Evolutionary conservation across 345 rosid genomes (phyloP), one percentile per base, ranked within the genome.

Genomic region (Corchorus olitorius): DNA sequence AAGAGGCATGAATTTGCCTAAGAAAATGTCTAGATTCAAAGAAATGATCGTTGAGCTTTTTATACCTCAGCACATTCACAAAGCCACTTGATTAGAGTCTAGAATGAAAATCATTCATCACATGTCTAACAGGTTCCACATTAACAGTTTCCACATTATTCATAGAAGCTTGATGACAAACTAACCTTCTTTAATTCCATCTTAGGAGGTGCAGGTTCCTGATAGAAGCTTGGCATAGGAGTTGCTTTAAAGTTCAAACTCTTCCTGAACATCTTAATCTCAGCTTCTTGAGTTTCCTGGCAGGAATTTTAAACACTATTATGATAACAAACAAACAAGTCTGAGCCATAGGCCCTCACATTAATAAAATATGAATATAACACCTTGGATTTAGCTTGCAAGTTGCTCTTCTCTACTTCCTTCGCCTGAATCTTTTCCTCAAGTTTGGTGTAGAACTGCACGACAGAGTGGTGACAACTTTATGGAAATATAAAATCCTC

Each of bases 351-450:
- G 60, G 22, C 48, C 54, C 68, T 72, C 14, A 64, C 14, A 76
- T 67, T 55, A 14, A 67, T 11, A 72, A 69, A 72, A 72, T 39
- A 39, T 39, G 43, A 39, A 39, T 0, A 39, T 76, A 78, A 70
- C 65, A 92, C 99, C 97, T 94, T 92, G 77, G 99, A 94, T 83
- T 92, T 94, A 74, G 93, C 99, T 79, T 97, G 98, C 87, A 94
- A 50, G 80, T 71, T 87, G 79, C 54, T 91, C 81, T 83, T 88
- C 80, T 97, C 99, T 75, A 68, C 83, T 87, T 97, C 99, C 87
- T 81, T 92, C 17, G 99, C 99, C 67, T 94, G 97, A 81, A 91
- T 92, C 87, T 94, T 97, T 82, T 94, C 99, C 87, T 91, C 99
- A 14, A 96, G 97, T 86, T 94, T 97, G 63, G 94, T 61, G 72